Evolutionary conservation across 257 asterid species (phyloP).

Genomic region (Solanum infundibuliforme): DNA sequence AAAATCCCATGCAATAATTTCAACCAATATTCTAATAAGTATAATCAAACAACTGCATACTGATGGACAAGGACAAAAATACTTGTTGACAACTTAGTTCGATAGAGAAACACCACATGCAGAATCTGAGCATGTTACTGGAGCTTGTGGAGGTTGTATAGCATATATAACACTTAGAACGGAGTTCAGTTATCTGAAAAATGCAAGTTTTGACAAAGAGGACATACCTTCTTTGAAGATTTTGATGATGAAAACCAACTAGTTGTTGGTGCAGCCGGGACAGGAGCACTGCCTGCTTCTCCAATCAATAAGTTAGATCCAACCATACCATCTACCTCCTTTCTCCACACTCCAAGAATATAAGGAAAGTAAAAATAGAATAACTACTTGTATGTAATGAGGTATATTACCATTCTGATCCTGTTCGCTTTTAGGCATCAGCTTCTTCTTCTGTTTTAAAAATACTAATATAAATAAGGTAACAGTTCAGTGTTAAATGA

Average conservation of each 20-base stretch:
- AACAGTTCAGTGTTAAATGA: background rate
- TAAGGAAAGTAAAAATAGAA: background rate
- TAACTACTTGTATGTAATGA: background rate
- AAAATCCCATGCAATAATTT: background rate
- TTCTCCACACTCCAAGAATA: background rate
- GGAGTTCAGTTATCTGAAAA: background rate
- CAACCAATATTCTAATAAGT: background rate
- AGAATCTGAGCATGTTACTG: background rate
- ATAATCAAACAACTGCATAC: background rate
- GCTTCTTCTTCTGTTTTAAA: slow-evolving; percentile 53
- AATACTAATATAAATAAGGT: background rate
- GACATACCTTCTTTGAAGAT: slow-evolving; percentile 73
- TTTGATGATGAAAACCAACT: slow-evolving; percentile 84
- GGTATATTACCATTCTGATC: slow-evolving; percentile 55
- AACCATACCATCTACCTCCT: background rate
- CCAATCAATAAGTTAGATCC: slow-evolving; percentile 13
- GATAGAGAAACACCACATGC: background rate
- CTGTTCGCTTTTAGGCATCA: slow-evolving; percentile 26
- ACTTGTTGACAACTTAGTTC: background rate
- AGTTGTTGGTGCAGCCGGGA: slow-evolving; percentile 66
- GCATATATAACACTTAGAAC: background rate
- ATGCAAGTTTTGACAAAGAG: background rate
- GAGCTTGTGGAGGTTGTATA: background rate
- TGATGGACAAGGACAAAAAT: background rate
- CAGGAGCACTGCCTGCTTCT: slow-evolving; percentile 40